These are phyloP conservation scores for Peltaster fructicola DNA, from an alignment of 2,329 filamentous ascomycete genomes.

Conservation along the genomic window DNA sequence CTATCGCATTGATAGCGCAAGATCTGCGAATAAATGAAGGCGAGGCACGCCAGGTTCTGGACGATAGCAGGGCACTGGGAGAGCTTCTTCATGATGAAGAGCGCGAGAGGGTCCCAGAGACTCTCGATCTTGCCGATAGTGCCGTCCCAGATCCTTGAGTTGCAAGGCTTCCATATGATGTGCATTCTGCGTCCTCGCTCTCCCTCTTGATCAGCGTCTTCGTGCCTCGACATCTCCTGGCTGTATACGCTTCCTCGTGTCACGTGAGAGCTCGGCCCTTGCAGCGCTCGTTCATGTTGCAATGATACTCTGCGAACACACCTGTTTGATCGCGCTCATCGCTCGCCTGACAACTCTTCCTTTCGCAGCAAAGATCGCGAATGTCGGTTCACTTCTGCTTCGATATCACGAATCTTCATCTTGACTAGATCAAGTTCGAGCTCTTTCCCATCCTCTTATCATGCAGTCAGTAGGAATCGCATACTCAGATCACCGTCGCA, in stretches of 20 bases:
- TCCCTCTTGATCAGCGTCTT: too few relatives aligned
- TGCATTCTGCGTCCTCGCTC: too few relatives aligned
- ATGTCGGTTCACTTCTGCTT: conserved; percentile 80
- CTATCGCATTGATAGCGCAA: conserved; percentile 17
- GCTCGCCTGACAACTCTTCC: conserved; percentile 57
- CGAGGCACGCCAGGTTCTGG: conserved; percentile 11
- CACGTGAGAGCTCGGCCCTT: too few relatives aligned
- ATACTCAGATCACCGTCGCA: conserved; percentile 1
- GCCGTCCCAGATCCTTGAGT: too few relatives aligned
- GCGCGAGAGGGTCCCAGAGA: conserved; percentile 11
- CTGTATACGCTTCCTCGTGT: too few relatives aligned
- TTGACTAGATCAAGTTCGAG: conserved; percentile 66
- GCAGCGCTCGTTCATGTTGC: too few relatives aligned
- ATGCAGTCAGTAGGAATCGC: not conserved
- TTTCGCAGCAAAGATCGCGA: conserved; percentile 66
- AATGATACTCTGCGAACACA: not conserved
- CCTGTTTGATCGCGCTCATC: conserved; percentile 13
- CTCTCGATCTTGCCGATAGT: too few relatives aligned
- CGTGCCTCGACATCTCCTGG: too few relatives aligned
- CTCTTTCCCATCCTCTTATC: conserved; percentile 80
- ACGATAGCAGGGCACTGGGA: conserved; percentile 17
- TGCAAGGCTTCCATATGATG: too few relatives aligned
- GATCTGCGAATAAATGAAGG: conserved; percentile 14
- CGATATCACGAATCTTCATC: conserved; percentile 67
- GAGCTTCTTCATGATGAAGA: conserved; percentile 17